Percentiles rank a stretch among this genome's conserved stretches.
Evolutionary conservation across 495 filamentous ascomycete species (phyloP).

Genomic region (Penicillium daleae): DNA sequence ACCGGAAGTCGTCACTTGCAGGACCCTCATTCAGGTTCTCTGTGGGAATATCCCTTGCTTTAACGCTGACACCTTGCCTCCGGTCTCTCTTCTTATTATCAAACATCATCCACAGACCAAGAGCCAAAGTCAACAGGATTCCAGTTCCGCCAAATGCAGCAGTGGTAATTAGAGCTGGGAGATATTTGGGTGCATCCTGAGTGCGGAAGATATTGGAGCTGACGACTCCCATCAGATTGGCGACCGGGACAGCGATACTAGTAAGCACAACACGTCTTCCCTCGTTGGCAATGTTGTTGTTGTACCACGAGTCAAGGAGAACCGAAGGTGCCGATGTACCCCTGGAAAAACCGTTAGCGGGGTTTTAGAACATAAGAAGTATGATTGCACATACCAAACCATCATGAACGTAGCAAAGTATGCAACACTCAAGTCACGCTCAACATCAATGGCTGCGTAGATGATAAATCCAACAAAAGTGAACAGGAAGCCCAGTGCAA

Average conservation of each 20-base stretch:
- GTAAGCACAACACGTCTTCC: slow-evolving; percentile 71
- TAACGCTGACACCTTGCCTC: slow-evolving; percentile 60
- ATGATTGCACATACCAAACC: slow-evolving; percentile 53
- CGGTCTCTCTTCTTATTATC: slow-evolving; percentile 70
- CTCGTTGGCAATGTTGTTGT: slow-evolving; percentile 81
- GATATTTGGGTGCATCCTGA: slow-evolving; percentile 72
- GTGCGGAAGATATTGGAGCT: slow-evolving; percentile 73
- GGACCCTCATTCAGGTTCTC: slow-evolving; percentile 71
- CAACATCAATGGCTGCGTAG: slow-evolving; percentile 68
- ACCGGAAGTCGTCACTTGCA: slow-evolving; percentile 64
- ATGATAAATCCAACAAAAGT: slow-evolving; percentile 79
- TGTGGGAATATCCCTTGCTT: slow-evolving; percentile 70
- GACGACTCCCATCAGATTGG: slow-evolving; percentile 82
- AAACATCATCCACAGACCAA: slow-evolving; percentile 70
- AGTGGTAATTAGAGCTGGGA: slow-evolving; percentile 73
- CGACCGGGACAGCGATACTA: slow-evolving; percentile 72
- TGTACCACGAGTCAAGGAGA: slow-evolving; percentile 65
- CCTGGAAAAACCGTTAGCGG: slow-evolving; percentile 26
- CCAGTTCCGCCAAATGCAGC: slow-evolving; percentile 73
- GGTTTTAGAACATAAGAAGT: neutral
- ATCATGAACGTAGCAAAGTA: slow-evolving; percentile 86
- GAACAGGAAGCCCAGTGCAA: slow-evolving; percentile 71
- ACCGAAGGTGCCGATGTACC: slow-evolving; percentile 59
- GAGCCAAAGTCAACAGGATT: slow-evolving; percentile 54
- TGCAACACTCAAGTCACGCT: slow-evolving; percentile 60